A percentile compares a stretch with the other conserved stretches of the same genome.
Conservation (phyloP, 345 rosid genomes). For the Brassica rapa region DNA sequence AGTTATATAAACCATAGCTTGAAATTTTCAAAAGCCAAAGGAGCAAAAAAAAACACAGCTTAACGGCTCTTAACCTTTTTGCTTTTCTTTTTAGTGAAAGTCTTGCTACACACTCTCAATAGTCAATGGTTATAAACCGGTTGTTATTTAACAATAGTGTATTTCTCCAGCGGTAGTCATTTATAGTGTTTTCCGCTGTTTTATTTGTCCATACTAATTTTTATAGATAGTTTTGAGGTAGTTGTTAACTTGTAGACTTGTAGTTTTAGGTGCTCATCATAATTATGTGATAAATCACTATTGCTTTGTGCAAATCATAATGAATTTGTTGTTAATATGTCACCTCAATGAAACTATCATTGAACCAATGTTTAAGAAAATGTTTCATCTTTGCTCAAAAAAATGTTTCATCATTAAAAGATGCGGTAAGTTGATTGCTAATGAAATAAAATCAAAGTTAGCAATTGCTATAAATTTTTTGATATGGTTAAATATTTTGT, state of each 20-base stretch:
- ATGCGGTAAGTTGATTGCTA: not conserved
- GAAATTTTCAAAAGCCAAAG: not conserved
- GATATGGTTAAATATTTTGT: not conserved
- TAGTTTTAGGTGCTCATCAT: not conserved
- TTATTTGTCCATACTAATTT: not conserved
- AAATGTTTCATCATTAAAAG: not conserved
- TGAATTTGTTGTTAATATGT: not conserved
- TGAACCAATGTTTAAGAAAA: not conserved
- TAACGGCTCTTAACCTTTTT: conserved; percentile 20
- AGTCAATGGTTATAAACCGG: not conserved
- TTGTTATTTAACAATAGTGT: not conserved
- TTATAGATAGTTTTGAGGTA: not conserved
- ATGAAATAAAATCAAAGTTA: not conserved
- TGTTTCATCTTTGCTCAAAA: not conserved
- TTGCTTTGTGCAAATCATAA: not conserved
- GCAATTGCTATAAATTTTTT: not conserved
- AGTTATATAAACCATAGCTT: not conserved
- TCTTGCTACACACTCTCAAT: not conserved
- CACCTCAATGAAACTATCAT: not conserved
- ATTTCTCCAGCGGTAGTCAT: not conserved
- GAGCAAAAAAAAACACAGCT: not conserved
- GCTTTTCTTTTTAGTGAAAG: not conserved
- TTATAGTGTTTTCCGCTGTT: not conserved
- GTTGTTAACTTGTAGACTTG: not conserved
- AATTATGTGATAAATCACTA: not conserved